Evolutionary conservation across 2,329 filamentous ascomycete genomes (phyloP), one percentile per base, ranked within the genome.

Genomic region (Albifimbria verrucaria): DNA sequence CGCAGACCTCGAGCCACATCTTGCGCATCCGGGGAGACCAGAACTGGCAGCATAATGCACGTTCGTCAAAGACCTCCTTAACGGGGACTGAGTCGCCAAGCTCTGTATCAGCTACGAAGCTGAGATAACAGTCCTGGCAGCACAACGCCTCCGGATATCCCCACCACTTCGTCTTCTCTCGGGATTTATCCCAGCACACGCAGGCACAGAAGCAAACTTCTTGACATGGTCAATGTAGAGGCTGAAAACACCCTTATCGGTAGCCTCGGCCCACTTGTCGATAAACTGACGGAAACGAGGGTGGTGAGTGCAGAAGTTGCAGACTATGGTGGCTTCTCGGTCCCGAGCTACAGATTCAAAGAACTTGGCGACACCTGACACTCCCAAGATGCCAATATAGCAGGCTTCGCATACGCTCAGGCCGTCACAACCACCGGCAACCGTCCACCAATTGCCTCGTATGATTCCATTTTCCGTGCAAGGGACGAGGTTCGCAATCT

Each of bases 1-100:
- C 57, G 49, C 68, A 72, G 1, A 50, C 62, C 10, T 60, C 56
- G 2, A 61, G 56, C 62, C 66, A 73, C 57, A 69, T 62, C 1
- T 48, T 58, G n/a, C 72, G 70, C 69, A 74, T 73, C 5, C 71
- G 66, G 1, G 66, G 65, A 3, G 69, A 71, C n/a, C n/a, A n/a
- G 6, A 73, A 60, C 28, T 68, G 67, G 47, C 72, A 74, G 39
- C 70, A 68, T 6, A 64, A 56, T 2, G 57, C 42, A 0, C 60
- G 58, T 12, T 64, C 56, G 11, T 70, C 61, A 5, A 57, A 54
- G 1, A 52, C 54, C 1, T 48, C 60, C n/a, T n/a, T n/a, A n/a
- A n/a, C n/a, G n/a, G n/a, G n/a, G n/a, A n/a, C n/a, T n/a, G n/a
- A n/a, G 2, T 44, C 39, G 2, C 63, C 65, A 0, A 72, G 56